Conservation (phyloP, 768 basidiomycete genomes). For the Amyloporia xantha region DNA sequence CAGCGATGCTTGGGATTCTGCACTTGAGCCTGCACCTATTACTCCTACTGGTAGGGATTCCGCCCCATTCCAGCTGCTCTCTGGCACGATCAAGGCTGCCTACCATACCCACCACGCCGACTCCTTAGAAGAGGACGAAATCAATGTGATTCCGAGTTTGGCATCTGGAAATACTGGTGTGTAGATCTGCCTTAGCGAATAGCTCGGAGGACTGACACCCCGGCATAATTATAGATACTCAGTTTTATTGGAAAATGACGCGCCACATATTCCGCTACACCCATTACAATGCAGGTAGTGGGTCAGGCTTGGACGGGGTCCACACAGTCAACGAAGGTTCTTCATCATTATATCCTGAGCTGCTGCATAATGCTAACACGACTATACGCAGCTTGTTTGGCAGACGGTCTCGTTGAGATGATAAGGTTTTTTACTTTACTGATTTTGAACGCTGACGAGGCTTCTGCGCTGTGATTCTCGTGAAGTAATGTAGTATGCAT, state of each 20-base stretch:
- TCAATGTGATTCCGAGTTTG: slow-evolving; percentile 29
- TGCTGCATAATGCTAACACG: background rate
- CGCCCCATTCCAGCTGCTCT: slow-evolving; percentile 27
- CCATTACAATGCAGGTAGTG: slow-evolving; percentile 15
- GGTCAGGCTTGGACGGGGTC: slow-evolving; percentile 31
- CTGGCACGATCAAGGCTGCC: slow-evolving; percentile 27
- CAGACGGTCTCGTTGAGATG: slow-evolving; percentile 51
- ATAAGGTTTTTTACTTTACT: slow-evolving; percentile 60
- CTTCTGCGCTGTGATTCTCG: no score
- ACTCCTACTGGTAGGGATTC: slow-evolving; percentile 33
- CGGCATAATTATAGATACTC: slow-evolving; percentile 28
- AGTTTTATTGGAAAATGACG: slow-evolving; percentile 38
- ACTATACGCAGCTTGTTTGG: slow-evolving; percentile 35
- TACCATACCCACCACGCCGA: slow-evolving; percentile 17
- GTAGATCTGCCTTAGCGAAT: background rate
- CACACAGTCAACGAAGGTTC: slow-evolving; percentile 73
- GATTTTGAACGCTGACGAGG: slow-evolving; percentile 63
- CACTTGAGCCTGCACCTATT: slow-evolving; percentile 62
- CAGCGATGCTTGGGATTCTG: slow-evolving; percentile 39
- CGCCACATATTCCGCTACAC: slow-evolving; percentile 67
- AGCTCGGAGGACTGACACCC: background rate
- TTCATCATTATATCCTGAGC: slow-evolving; percentile 13
- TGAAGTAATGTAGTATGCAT: no score
- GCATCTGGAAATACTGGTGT: slow-evolving; percentile 13
- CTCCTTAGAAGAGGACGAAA: slow-evolving; percentile 19